Conservation (phyloP, 2,329 filamentous ascomycete genomes). For the Coniochaeta sp. region DNA sequence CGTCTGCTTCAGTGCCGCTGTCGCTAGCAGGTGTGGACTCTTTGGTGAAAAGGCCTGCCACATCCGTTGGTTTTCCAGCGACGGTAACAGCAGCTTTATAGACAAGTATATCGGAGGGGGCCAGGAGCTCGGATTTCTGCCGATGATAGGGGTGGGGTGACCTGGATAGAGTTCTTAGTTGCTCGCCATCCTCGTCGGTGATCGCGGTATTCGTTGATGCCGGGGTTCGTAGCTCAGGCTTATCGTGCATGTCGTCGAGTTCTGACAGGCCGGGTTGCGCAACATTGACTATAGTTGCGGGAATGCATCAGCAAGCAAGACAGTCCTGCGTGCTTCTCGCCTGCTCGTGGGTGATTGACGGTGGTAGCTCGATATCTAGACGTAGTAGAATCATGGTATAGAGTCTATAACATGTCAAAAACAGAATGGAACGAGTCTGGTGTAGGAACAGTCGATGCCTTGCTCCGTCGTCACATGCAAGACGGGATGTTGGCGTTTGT, state of each 20-base stretch:
- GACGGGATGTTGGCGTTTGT: neutral
- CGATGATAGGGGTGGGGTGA: slow-evolving; percentile 63
- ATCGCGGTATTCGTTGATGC: neutral
- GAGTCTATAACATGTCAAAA: neutral
- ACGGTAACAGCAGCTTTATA: slow-evolving; percentile 1
- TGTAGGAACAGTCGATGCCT: neutral
- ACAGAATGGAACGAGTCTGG: neutral
- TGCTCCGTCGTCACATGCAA: neutral
- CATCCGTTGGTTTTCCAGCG: slow-evolving; percentile 1
- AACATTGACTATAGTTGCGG: slow-evolving; percentile 1
- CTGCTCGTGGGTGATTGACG: neutral
- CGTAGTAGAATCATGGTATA: neutral
- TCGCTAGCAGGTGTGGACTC: slow-evolving; percentile 64
- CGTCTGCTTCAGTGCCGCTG: slow-evolving; percentile 90
- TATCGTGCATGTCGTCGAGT: slow-evolving; percentile 36
- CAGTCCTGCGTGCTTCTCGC: neutral
- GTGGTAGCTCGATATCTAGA: neutral
- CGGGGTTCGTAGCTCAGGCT: slow-evolving; percentile 28
- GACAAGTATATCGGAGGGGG: slow-evolving; percentile 35
- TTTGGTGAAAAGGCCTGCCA: slow-evolving; percentile 27
- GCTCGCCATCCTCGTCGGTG: slow-evolving; percentile 15
- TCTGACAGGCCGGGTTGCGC: neutral
- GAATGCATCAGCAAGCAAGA: neutral
- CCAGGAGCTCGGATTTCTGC: slow-evolving; percentile 46
- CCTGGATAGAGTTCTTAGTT: slow-evolving; percentile 44